A percentile compares a stretch with the other conserved stretches of the same genome.
Evolutionary conservation across 768 basidiomycete species (phyloP).

Genomic region (Hypholoma sublateritium): DNA sequence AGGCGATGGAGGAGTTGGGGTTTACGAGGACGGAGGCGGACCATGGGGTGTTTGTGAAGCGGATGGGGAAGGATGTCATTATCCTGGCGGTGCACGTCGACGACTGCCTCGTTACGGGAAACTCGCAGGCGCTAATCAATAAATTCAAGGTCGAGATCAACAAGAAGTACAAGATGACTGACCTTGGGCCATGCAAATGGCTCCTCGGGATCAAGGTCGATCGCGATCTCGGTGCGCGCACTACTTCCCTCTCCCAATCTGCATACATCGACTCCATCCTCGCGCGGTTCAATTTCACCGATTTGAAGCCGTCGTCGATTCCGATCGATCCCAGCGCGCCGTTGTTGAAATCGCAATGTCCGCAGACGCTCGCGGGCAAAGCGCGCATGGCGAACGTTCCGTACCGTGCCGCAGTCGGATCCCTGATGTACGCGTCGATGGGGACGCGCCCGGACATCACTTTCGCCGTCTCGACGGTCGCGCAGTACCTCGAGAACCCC

Average conservation of each 20-base stretch:
- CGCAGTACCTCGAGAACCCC: slow-evolving; percentile 31
- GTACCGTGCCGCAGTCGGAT: slow-evolving; percentile 9
- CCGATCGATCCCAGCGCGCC: slow-evolving; percentile 10
- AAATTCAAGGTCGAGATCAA: slow-evolving; percentile 17
- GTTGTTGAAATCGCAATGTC: slow-evolving; percentile 6
- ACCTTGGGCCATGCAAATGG: slow-evolving; percentile 20
- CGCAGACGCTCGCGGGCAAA: not conserved
- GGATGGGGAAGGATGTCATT: not conserved
- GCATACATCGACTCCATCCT: slow-evolving; percentile 28
- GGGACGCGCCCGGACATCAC: slow-evolving; percentile 19
- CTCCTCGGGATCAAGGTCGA: slow-evolving; percentile 30
- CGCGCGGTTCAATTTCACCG: not conserved
- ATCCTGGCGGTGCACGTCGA: slow-evolving; percentile 9
- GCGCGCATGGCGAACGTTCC: not conserved
- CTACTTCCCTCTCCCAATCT: slow-evolving; percentile 29
- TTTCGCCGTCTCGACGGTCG: slow-evolving; percentile 24
- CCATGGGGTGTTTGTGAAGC: slow-evolving; percentile 1
- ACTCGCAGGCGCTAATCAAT: not conserved
- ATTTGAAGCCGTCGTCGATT: not conserved
- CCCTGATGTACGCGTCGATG: slow-evolving; percentile 16
- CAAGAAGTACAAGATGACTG: slow-evolving; percentile 20
- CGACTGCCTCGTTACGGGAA: not conserved
- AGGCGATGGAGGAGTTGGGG: not conserved
- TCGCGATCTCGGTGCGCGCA: slow-evolving; percentile 17
- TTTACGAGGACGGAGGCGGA: slow-evolving; percentile 3